A percentile compares a stretch with the other conserved stretches of the same genome.
phyloP scores from a whole-genome alignment of 768 basidiomycete species.

The Pleurotus djamor region DNA sequence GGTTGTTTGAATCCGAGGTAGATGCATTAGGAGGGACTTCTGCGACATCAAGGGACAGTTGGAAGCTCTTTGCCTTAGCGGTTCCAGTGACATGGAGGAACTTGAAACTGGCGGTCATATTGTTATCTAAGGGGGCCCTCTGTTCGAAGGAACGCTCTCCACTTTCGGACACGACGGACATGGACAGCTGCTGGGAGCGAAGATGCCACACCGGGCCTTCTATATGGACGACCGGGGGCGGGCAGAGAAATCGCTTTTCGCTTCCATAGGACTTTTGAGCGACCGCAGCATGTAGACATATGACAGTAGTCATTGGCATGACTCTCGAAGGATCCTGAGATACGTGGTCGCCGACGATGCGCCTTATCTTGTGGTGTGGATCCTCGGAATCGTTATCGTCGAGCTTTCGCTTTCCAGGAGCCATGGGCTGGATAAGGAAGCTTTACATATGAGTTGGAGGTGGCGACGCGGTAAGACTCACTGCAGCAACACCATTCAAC shows the following conservation, averaged over 20 bases:
- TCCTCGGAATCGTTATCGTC: slow-evolving; percentile 65
- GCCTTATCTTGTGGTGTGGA: slow-evolving; percentile 76
- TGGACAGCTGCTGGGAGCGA: slow-evolving; percentile 76
- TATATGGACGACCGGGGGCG: slow-evolving; percentile 91
- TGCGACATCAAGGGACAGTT: slow-evolving; percentile 80
- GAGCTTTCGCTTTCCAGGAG: slow-evolving; percentile 72
- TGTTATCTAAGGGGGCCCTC: slow-evolving; percentile 79
- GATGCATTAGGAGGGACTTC: slow-evolving; percentile 62
- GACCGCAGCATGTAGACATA: slow-evolving; percentile 88
- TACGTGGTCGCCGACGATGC: slow-evolving; percentile 81
- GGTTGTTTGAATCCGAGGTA: slow-evolving; percentile 41
- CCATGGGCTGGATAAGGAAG: slow-evolving; percentile 20
- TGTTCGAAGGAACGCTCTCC: slow-evolving; percentile 86
- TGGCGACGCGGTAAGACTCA: slow-evolving; percentile 14
- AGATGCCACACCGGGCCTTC: slow-evolving; percentile 87
- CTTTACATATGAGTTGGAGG: slow-evolving; percentile 7
- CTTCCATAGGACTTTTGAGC: slow-evolving; percentile 96
- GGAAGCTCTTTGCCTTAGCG: slow-evolving; percentile 88
- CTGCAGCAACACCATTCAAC: slow-evolving; percentile 26
- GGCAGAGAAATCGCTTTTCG: slow-evolving; percentile 93
- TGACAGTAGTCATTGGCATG: slow-evolving; percentile 88
- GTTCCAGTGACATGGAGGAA: slow-evolving; percentile 87
- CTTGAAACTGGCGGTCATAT: slow-evolving; percentile 88
- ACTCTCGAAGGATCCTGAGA: slow-evolving; percentile 72
- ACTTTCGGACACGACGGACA: slow-evolving; percentile 83